Base-by-base conservation (phyloP, 345 rosid genomes). In the Gossypium australe region DNA sequence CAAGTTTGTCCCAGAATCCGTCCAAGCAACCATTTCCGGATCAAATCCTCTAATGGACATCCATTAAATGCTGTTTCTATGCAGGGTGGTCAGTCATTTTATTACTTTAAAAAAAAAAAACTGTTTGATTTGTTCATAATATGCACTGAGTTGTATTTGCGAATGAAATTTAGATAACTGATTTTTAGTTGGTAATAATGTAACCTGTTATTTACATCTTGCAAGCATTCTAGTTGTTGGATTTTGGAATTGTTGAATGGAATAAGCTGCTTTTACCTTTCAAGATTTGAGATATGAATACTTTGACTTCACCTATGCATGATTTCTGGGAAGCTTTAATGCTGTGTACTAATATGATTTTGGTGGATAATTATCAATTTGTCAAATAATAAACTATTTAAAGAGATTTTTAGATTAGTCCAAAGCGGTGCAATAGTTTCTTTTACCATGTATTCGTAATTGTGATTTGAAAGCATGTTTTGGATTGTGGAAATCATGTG, bases 1-100 rank as follows among this genome's bases (percentile, higher is more conserved):
- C 80, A 78, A 8, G 48, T 88, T 83, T 91, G 71, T 7, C 81
- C 84, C 29, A 85, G 81, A 81, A 77, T 66, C 74, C 78, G 71
- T n/a, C 73, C 79, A 2, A 82, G 78, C 49, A 89, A 71, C 73
- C 72, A 47, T 38, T 85, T 88, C 81, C 88, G 74, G 45, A 84
- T 85, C 80, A 80, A 85, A 66, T 87, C 91, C 78, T 84, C 91
- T 1, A 90, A 94, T 82, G 98, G 90, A 75, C 80, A 81, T 51
- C 84, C 90, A 17, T 67, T 81, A 11, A 72, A 84, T 61, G 88
- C 88, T 18, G 84, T 89, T 57, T 80, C 89, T 77, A 79, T 79
- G 80, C 90, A 85, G 66, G 87, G 88, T 72, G 87, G 98, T 87
- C 70, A 82, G 86, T 84, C 81, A 78, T 70, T 45, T 74, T 53